These are phyloP conservation scores for Pseudomicrostroma phylloplanum DNA, from an alignment of 1,284 basidiomycete species.

Conservation along the genomic window DNA sequence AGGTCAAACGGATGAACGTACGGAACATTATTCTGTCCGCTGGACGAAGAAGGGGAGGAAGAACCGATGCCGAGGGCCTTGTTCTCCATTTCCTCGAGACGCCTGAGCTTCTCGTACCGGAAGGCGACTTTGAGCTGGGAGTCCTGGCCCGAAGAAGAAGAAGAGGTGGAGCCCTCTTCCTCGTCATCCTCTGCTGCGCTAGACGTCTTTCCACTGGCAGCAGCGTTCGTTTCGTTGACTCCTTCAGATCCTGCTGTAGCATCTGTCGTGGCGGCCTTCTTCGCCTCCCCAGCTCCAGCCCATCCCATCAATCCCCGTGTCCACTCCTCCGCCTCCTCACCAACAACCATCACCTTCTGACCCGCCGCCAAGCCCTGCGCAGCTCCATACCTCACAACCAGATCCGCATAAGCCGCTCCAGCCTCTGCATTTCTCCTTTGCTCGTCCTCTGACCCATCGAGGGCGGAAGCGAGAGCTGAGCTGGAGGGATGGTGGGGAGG, in stretches of 20 bases:
- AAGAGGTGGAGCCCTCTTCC: background rate
- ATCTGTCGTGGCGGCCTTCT: background rate
- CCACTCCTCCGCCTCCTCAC: constrained; percentile 2
- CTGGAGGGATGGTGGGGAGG: background rate
- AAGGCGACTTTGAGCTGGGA: constrained; percentile 7
- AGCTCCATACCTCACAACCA: background rate
- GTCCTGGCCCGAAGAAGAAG: too few relatives aligned
- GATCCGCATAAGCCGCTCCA: background rate
- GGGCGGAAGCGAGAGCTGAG: background rate
- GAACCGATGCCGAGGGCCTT: background rate
- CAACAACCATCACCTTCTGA: background rate
- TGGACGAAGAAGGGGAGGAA: background rate
- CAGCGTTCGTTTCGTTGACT: background rate
- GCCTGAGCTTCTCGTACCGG: constrained; percentile 2
- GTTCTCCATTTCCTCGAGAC: background rate
- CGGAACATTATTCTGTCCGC: background rate
- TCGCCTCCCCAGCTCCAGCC: background rate
- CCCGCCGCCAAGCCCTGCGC: background rate
- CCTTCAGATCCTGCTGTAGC: too few relatives aligned
- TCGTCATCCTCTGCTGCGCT: background rate
- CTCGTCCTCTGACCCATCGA: background rate
- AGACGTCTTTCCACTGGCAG: background rate
- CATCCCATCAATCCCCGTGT: constrained; percentile 1
- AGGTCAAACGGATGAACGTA: constrained; percentile 1
- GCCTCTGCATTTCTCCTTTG: background rate